These are phyloP conservation scores for Hygrophoropsis aurantiaca DNA, from an alignment of 768 basidiomycete genomes.

Conservation along the genomic window DNA sequence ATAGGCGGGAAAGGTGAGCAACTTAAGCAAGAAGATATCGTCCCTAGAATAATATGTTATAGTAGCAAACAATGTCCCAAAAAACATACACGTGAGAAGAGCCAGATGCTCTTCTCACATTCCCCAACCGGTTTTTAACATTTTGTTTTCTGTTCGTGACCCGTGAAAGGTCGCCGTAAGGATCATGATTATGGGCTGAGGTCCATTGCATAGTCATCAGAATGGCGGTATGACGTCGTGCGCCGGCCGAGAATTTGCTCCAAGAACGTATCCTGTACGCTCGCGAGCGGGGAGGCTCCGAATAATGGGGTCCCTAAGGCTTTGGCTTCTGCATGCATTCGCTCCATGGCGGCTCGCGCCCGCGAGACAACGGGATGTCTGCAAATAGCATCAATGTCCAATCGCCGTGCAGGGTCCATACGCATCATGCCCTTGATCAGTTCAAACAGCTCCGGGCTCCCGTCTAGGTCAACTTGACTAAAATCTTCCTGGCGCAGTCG, in stretches of 20 bases:
- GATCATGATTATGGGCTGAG: conserved; percentile 31
- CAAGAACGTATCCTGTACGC: conserved; percentile 63
- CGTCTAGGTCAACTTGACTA: conserved; percentile 72
- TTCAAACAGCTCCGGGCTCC: conserved; percentile 62
- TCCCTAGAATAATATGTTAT: conserved; percentile 37
- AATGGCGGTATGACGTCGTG: conserved; percentile 2
- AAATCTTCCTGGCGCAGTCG: conserved; percentile 90
- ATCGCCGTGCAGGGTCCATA: conserved; percentile 59
- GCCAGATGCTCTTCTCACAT: conserved; percentile 9
- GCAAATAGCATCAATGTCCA: conserved; percentile 56
- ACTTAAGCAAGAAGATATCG: conserved; percentile 27
- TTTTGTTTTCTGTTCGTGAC: conserved; percentile 5
- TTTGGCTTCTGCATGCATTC: conserved; percentile 34
- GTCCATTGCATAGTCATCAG: conserved; percentile 38
- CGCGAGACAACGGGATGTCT: conserved; percentile 63
- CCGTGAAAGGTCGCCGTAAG: conserved; percentile 1
- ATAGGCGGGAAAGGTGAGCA: conserved; percentile 1
- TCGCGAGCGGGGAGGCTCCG: conserved; percentile 60
- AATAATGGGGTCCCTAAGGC: conserved; percentile 44
- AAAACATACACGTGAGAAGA: conserved; percentile 27
- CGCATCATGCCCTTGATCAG: conserved; percentile 81
- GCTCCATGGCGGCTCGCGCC: conserved; percentile 65
- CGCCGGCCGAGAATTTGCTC: conserved; percentile 52
- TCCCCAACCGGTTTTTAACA: conserved; percentile 15
- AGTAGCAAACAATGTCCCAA: conserved; percentile 34